Percentiles rank a stretch among this genome's conserved stretches.
Evolutionary conservation across 2,329 filamentous ascomycete species (phyloP).

Genomic region (Xylariaceae sp.): DNA sequence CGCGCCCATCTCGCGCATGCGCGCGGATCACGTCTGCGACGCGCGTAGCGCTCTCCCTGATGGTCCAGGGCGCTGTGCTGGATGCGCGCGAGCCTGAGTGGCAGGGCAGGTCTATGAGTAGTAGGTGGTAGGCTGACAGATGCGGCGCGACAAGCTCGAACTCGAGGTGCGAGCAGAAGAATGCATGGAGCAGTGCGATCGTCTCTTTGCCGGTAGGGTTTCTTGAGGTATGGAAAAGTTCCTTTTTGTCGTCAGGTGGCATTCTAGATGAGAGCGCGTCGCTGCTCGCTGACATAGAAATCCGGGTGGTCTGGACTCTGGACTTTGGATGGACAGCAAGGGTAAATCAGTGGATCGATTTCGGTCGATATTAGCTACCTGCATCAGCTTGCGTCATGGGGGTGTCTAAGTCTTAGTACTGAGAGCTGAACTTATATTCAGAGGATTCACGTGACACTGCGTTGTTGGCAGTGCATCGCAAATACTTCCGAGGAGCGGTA

Average conservation of each 20-base stretch:
- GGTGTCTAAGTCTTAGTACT: no score
- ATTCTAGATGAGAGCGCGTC: no score
- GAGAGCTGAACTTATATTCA: no score
- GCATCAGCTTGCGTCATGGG: no score
- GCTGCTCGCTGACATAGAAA: no score
- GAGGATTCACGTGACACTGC: no score
- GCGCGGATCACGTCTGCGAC: slow-evolving; percentile 36
- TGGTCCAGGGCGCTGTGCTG: slow-evolving; percentile 25
- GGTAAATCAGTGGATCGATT: no score
- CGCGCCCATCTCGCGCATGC: slow-evolving; percentile 34
- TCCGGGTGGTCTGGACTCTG: no score
- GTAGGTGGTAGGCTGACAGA: slow-evolving; percentile 36
- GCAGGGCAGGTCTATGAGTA: slow-evolving; percentile 36
- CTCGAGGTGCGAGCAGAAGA: slow-evolving; percentile 33
- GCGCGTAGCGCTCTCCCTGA: slow-evolving; percentile 28
- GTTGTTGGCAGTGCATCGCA: no score
- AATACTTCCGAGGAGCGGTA: no score
- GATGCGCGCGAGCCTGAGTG: slow-evolving; percentile 33
- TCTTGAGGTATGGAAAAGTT: slow-evolving; percentile 3
- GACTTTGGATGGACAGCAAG: no score
- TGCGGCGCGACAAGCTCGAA: slow-evolving; percentile 31
- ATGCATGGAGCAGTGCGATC: slow-evolving; percentile 32
- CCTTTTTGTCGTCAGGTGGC: not conserved
- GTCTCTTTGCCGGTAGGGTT: slow-evolving; percentile 16
- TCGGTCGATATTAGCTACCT: no score